Base-by-base conservation (phyloP, 1,284 basidiomycete species). In the Neonothopanus nambi region DNA sequence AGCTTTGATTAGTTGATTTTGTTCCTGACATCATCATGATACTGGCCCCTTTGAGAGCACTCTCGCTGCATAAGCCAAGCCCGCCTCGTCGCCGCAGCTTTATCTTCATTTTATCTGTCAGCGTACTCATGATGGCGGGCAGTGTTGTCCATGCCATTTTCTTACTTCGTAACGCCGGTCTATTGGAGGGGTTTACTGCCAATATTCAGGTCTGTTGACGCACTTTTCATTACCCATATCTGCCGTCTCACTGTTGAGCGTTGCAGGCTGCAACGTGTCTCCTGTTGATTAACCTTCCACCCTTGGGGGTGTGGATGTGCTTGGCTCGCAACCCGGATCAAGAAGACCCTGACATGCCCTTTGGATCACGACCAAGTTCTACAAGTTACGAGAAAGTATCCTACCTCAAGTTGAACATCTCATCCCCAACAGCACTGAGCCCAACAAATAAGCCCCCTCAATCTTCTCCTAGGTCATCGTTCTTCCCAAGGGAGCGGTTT, bases 101-200 rank as follows among this genome's bases (percentile, higher is more conserved):
- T 17, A 18, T 48, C 11, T 17, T 13, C 23, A 11, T 17, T 18
- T 7, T 17, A 8, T 46, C 30, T 35, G 26, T n/a, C 8, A 5
- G 17, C 18, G 21, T 46, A 2, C 18, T 51, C 9, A 33, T 57
- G 9, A n/a, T 33, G 8, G 42, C 21, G 9, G 51, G 47, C 28
- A 54, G 56, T 36, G 43, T 54, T n/a, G 52, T 37, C 2, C 56
- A 50, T 33, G 52, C 47, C 18, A 39, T 57, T 9, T 51, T 44
- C 37, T 30, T 51, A 12, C 17, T 57, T 17, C 26, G 13, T 7
- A 23, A 17, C 20, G 28, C 21, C n/a, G 42, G 30, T 12, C 24
- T 11, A 9, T 15, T 47, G 12, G 52, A 51, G 24, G 30, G 23
- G 12, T 33, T 57, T 11, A 48, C 47, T 17, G 52, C 37, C 13